Evolutionary conservation across 148 eudicot genomes (phyloP).

Genomic region (Silene latifolia): DNA sequence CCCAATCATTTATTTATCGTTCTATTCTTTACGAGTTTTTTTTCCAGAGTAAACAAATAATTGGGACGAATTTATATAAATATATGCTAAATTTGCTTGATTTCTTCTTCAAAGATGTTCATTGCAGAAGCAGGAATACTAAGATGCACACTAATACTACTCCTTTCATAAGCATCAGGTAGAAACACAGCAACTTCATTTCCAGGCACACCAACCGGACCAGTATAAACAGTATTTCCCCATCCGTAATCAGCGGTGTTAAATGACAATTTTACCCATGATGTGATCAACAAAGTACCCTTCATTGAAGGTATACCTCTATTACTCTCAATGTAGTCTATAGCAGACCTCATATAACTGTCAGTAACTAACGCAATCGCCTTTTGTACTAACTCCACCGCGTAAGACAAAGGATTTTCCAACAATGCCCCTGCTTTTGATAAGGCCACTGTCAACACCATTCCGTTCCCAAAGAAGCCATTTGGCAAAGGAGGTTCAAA

Average conservation of each 20-base stretch:
- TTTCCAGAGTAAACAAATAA: no score
- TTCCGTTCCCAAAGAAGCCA: constrained; percentile 57
- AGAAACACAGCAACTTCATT: constrained; percentile 52
- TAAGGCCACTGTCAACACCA: constrained; percentile 41
- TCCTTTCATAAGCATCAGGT: constrained; percentile 38
- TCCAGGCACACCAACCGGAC: constrained; percentile 57
- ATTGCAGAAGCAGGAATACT: constrained; percentile 52
- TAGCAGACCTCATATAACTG: constrained; percentile 48
- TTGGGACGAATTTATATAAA: no score
- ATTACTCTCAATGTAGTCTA: constrained; percentile 48
- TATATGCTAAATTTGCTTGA: constrained; percentile 5
- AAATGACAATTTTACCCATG: constrained; percentile 49
- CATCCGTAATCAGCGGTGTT: constrained; percentile 55
- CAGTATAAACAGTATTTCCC: constrained; percentile 47
- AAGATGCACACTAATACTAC: constrained; percentile 42
- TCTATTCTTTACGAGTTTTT: no score
- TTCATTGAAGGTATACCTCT: constrained; percentile 46
- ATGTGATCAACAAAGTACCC: constrained; percentile 47
- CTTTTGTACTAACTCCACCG: constrained; percentile 39
- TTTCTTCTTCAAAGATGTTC: constrained; percentile 39
- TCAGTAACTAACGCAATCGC: constrained; percentile 43
- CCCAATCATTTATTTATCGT: no score
- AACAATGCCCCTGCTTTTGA: constrained; percentile 37
- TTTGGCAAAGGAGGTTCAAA: constrained; percentile 42
- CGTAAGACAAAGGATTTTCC: constrained; percentile 32